Evolutionary conservation across 257 asterid species (phyloP).

Genomic region (Parsonsia alboflavescens): DNA sequence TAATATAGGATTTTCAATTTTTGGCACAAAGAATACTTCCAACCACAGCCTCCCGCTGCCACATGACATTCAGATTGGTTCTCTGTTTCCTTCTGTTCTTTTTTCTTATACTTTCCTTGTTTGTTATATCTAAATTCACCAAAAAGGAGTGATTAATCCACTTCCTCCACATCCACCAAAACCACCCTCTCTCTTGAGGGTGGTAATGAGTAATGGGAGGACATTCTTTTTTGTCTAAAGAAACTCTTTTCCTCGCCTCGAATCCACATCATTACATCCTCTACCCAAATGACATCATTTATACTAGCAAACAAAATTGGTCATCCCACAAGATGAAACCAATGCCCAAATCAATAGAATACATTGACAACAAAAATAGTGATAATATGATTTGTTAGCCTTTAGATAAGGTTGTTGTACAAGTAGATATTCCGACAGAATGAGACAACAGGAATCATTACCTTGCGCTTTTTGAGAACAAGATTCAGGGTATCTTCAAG

Average conservation of each 20-base stretch:
- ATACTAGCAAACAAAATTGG: background rate
- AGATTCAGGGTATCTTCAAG: slow-evolving; percentile 95
- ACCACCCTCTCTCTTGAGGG: background rate
- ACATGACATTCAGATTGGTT: background rate
- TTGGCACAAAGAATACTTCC: background rate
- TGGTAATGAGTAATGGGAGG: background rate
- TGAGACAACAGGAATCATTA: slow-evolving; percentile 15
- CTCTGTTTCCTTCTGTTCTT: background rate
- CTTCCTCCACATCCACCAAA: background rate
- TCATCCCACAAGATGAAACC: background rate
- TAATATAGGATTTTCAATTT: background rate
- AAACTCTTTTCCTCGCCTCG: background rate
- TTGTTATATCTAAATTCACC: no score
- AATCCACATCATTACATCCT: background rate
- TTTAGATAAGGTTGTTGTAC: background rate
- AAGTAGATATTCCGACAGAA: background rate
- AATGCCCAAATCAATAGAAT: background rate
- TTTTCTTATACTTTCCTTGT: no score
- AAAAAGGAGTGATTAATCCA: no score
- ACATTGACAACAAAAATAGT: background rate
- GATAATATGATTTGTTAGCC: background rate
- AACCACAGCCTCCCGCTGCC: no score
- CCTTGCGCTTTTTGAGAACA: slow-evolving; percentile 91
- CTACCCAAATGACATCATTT: background rate
- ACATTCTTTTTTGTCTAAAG: background rate